Conservation (phyloP, 1,284 basidiomycete species). For the Cystobasidium slooffiae region DNA sequence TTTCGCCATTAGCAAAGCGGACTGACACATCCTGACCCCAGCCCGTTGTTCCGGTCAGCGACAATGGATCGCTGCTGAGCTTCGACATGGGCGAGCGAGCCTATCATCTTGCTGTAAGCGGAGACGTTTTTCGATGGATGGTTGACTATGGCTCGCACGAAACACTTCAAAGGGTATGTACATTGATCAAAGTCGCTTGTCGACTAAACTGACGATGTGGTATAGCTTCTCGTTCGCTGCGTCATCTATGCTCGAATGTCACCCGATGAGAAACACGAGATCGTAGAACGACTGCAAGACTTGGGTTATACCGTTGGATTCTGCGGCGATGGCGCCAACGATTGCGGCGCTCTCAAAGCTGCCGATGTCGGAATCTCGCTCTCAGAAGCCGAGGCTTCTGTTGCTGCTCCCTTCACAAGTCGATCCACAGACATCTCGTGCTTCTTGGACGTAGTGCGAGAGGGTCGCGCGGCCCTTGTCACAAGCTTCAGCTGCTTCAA, state of each 20-base stretch:
- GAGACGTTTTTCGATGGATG: constrained; percentile 99
- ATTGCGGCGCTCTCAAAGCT: constrained; percentile 97
- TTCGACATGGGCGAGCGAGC: constrained; percentile 64
- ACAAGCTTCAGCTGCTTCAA: constrained; percentile 99
- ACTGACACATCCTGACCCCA: neutral
- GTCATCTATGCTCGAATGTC: constrained; percentile 99
- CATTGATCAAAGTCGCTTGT: neutral
- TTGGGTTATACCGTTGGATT: constrained; percentile 96
- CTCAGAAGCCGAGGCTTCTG: constrained; percentile 96
- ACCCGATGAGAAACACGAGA: constrained; percentile 98
- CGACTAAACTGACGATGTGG: neutral
- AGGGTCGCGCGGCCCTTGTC: constrained; percentile 91
- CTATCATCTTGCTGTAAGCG: constrained; percentile 89
- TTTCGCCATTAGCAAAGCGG: neutral
- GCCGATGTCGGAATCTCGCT: constrained; percentile 97
- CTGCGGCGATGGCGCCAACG: constrained; percentile 99
- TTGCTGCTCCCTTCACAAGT: constrained; percentile 98
- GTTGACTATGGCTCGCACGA: constrained; percentile 92
- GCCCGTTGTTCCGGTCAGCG: constrained; percentile 33
- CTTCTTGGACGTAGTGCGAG: constrained; percentile 91
- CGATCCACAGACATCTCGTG: constrained; percentile 93
- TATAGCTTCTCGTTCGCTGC: constrained; percentile 95
- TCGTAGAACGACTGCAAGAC: constrained; percentile 89
- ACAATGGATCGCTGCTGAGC: constrained; percentile 48
- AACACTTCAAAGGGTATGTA: constrained; percentile 81